These are phyloP conservation scores for Purshia tridentata DNA, from an alignment of 306 rosid species.

Conservation along the genomic window DNA sequence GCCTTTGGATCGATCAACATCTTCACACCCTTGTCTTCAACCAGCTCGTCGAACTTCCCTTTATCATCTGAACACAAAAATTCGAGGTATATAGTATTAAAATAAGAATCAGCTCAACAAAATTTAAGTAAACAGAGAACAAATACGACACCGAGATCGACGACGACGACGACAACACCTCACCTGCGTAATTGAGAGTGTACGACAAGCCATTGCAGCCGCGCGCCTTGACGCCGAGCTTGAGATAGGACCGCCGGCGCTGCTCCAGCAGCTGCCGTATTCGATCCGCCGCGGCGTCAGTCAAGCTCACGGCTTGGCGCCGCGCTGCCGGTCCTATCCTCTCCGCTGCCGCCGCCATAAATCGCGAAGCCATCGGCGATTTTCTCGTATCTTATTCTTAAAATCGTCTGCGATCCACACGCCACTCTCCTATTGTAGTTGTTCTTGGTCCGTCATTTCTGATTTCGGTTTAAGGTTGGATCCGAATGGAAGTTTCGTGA, in stretches of 20 bases:
- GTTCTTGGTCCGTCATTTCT: not conserved
- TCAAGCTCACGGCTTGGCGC: constrained; percentile 65
- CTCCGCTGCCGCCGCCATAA: constrained; percentile 34
- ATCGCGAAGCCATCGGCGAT: constrained; percentile 41
- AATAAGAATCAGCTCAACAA: not conserved
- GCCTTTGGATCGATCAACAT: constrained; percentile 93
- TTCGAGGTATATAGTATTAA: not conserved
- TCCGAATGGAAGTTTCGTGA: not conserved
- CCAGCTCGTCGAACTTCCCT: constrained; percentile 85
- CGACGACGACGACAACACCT: too few species aligned
- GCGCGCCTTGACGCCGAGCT: constrained; percentile 93
- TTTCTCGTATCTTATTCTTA: not conserved
- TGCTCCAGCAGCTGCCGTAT: constrained; percentile 59
- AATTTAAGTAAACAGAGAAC: not conserved
- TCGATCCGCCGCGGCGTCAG: constrained; percentile 74
- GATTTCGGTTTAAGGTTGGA: not conserved
- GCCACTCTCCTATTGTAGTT: too few species aligned
- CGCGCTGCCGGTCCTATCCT: constrained; percentile 45
- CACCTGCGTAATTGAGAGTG: constrained; percentile 88
- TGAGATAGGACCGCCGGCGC: constrained; percentile 73
- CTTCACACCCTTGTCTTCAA: constrained; percentile 92
- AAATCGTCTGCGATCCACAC: not conserved
- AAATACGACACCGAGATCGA: not conserved
- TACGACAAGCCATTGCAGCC: constrained; percentile 92
- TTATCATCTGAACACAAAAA: constrained; percentile 65